Evolutionary conservation across 495 filamentous ascomycete genomes (phyloP), one percentile per base, ranked within the genome.

Genomic region (Penicillium coffeae): DNA sequence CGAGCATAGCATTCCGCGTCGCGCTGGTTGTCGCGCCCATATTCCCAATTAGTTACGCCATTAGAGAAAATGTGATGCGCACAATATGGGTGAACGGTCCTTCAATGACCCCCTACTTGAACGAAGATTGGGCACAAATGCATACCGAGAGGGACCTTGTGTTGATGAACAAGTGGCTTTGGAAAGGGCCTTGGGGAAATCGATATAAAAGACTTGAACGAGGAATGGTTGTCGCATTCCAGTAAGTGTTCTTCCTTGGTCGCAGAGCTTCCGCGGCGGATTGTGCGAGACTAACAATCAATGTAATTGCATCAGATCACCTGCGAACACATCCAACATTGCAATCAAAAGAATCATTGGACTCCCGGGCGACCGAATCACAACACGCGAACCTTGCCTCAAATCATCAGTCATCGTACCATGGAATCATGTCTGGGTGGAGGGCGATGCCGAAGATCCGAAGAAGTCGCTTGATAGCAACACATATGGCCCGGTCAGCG

Each of bases 61-160:
- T 88, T 68, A 79, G 82, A 41, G 71, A 76, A 38, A 72, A 86
- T 55, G 70, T 88, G 42, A 72, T 76, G 40, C 73, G 84, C 50
- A 52, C 85, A 21, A 81, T 82, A 55, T 74, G 74, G 68, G 81
- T 90, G 52, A 71, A 66, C 21, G 88, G 88, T 2, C 71, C 80
- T 16, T 86, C 82, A 13, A 92, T 92, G 88, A 88, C 85, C 45
- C 88, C 88, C 0, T 86, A 80, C 63, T 58, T 92, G 9, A 90
- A 90, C 51, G 71, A 81, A 34, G 74, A 83, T 39, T 84, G 68
- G 59, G 73, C 83, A 34, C 64, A 76, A 52, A 78, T 72, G 38
- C 70, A 79, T 18, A 72, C 74, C 19, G 60, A 75, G n/a, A 58
- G 64, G 35, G 79, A 84, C 38, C 54, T 73, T 15, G 70, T 81